A percentile compares a stretch with the other conserved stretches of the same genome.
phyloP scores from a whole-genome alignment of 148 eudicot genomes.

The Bassia scoparia region DNA sequence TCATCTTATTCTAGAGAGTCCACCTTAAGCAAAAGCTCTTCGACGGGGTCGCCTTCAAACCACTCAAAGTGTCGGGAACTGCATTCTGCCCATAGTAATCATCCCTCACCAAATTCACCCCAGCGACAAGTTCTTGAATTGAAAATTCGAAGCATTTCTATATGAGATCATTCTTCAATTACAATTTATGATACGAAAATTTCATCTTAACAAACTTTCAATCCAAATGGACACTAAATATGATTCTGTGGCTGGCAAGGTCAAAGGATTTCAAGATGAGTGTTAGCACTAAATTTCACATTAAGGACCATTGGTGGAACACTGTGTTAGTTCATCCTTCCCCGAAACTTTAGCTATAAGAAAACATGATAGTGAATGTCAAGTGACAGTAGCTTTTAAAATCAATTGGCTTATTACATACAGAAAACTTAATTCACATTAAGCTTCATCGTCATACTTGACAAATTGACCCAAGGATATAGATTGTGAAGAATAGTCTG shows the following conservation, averaged over 20 bases:
- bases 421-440: background rate
- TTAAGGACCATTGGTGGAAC: background rate
- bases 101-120: conserved; percentile 98
- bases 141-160: conserved; percentile 18
- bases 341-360: background rate
- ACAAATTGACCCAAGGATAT: background rate
- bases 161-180: conserved; percentile 8
- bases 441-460: background rate
- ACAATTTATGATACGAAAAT: background rate
- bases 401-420: too few species aligned
- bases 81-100: conserved; percentile 93
- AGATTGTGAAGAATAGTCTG: too few species aligned
- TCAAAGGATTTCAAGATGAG: background rate
- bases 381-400: too few species aligned
- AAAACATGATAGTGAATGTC: background rate
- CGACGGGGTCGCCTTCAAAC: conserved; percentile 75
- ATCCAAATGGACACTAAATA: conserved; percentile 1
- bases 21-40: conserved; percentile 77
- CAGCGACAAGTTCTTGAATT: conserved; percentile 86
- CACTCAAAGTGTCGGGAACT: conserved; percentile 85
- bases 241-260: background rate
- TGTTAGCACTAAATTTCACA: background rate
- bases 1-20: conserved; percentile 3
- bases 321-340: background rate
- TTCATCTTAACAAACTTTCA: background rate